Percentiles rank a stretch among this genome's conserved stretches.
phyloP scores from a whole-genome alignment of 495 filamentous ascomycete species.

The Xylaria nigripes region DNA sequence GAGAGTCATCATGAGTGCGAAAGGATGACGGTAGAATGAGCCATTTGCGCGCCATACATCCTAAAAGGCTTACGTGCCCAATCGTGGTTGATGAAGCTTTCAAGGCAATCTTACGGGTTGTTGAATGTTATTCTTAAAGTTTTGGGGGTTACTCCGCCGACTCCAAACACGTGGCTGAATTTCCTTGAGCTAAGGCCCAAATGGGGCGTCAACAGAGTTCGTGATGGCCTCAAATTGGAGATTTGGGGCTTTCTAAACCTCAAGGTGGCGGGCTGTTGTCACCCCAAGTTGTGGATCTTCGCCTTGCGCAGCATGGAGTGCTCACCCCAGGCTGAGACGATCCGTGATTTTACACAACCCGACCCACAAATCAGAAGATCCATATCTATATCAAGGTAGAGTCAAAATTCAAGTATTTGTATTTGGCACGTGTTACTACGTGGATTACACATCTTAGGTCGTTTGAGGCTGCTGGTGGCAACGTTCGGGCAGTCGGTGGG shows the following conservation, averaged over 20 bases:
- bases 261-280: not conserved
- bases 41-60: not conserved
- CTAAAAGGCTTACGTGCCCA: not conserved
- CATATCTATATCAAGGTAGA: not conserved
- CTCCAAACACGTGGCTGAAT: not conserved
- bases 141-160: not conserved
- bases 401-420: not conserved
- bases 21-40: not conserved
- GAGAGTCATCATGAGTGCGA: not conserved
- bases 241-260: not conserved
- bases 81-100: not conserved
- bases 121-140: not conserved
- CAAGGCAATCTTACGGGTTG: not conserved
- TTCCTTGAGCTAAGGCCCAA: not conserved
- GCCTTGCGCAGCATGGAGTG: not conserved
- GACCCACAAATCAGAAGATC: not conserved
- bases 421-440: not conserved
- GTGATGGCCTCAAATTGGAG: constrained; percentile 9
- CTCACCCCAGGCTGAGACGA: not conserved
- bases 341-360: not conserved
- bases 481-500: not conserved
- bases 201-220: not conserved
- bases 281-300: constrained; percentile 6
- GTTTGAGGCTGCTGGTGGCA: not conserved
- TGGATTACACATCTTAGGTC: not conserved